Conservation (phyloP, 257 asterid species). For the Salvia miltiorrhiza region DNA sequence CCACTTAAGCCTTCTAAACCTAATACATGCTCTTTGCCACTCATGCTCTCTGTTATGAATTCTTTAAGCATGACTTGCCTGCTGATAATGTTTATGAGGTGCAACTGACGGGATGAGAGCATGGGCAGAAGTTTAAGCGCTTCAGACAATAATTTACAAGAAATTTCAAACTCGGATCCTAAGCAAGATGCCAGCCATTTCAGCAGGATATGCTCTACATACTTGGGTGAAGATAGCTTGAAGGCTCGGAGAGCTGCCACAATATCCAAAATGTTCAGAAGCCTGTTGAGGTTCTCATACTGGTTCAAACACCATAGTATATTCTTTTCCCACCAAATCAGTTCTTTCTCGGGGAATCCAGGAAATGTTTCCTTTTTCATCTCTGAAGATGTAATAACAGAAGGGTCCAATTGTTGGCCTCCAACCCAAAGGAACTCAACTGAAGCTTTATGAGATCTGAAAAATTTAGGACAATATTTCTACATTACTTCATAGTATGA, state of each 20-base stretch:
- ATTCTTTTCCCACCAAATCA: slow-evolving; percentile 61
- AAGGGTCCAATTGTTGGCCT: slow-evolving; percentile 73
- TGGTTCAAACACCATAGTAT: slow-evolving; percentile 61
- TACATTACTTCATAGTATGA: slow-evolving; percentile 2
- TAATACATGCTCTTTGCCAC: slow-evolving; percentile 22
- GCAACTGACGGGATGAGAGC: slow-evolving; percentile 70
- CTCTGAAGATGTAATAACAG: slow-evolving; percentile 31
- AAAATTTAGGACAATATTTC: slow-evolving; percentile 5
- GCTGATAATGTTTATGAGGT: slow-evolving; percentile 60
- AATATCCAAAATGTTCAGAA: slow-evolving; percentile 77
- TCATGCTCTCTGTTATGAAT: slow-evolving; percentile 24
- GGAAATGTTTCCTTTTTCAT: slow-evolving; percentile 38
- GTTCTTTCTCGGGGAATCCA: slow-evolving; percentile 61
- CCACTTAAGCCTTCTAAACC: slow-evolving; percentile 30
- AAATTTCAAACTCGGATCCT: slow-evolving; percentile 35
- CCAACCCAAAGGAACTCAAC: slow-evolving; percentile 87
- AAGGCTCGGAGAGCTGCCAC: slow-evolving; percentile 67
- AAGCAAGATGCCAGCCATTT: slow-evolving; percentile 61
- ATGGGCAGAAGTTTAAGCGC: slow-evolving; percentile 36
- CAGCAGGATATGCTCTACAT: slow-evolving; percentile 43
- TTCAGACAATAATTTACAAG: slow-evolving; percentile 35
- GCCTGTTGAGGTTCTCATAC: slow-evolving; percentile 39
- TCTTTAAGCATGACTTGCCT: slow-evolving; percentile 59
- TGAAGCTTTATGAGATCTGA: slow-evolving; percentile 68
- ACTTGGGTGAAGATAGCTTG: slow-evolving; percentile 54